phyloP scores from a whole-genome alignment of 2,329 filamentous ascomycete species.

The Trichoderma cornu-damae region DNA sequence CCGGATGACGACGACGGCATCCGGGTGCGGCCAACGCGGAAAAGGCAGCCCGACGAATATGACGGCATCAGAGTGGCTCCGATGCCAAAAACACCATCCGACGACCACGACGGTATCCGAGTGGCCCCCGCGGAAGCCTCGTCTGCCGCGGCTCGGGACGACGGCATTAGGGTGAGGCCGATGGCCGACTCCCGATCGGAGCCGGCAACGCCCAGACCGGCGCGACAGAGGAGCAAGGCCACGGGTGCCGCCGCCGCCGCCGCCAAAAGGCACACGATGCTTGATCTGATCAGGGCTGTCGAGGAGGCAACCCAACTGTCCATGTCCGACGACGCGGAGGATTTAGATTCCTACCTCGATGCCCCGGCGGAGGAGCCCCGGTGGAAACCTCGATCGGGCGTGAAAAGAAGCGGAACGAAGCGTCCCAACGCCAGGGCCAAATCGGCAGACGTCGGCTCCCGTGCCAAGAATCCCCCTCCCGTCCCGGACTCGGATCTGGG shows the following conservation, averaged over 20 bases:
- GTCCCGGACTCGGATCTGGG: constrained; percentile 31
- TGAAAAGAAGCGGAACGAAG: constrained; percentile 26
- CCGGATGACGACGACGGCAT: constrained; percentile 32
- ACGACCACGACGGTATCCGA: constrained; percentile 34
- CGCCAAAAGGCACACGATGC: constrained; percentile 21
- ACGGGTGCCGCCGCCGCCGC: constrained; percentile 25
- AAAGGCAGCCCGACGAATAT: constrained; percentile 24
- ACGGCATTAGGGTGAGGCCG: constrained; percentile 30
- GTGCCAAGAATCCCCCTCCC: constrained; percentile 28
- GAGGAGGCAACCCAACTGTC: constrained; percentile 25
- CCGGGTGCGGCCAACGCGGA: constrained; percentile 26
- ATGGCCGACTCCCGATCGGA: constrained; percentile 27
- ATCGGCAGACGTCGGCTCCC: constrained; percentile 28
- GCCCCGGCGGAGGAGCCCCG: constrained; percentile 38
- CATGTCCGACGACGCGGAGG: constrained; percentile 32
- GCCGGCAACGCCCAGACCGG: constrained; percentile 23
- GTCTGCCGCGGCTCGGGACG: constrained; percentile 24
- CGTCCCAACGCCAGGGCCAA: constrained; percentile 17
- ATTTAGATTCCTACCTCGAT: constrained; percentile 34
- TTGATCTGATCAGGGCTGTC: constrained; percentile 29
- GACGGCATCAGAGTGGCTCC: constrained; percentile 44
- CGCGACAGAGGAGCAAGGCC: constrained; percentile 28
- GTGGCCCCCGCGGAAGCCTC: constrained; percentile 24
- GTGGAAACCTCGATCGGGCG: constrained; percentile 27
- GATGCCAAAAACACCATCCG: constrained; percentile 28